Conservation (phyloP, 208 protist species). For the Trypanosomatidae sp. region DNA sequence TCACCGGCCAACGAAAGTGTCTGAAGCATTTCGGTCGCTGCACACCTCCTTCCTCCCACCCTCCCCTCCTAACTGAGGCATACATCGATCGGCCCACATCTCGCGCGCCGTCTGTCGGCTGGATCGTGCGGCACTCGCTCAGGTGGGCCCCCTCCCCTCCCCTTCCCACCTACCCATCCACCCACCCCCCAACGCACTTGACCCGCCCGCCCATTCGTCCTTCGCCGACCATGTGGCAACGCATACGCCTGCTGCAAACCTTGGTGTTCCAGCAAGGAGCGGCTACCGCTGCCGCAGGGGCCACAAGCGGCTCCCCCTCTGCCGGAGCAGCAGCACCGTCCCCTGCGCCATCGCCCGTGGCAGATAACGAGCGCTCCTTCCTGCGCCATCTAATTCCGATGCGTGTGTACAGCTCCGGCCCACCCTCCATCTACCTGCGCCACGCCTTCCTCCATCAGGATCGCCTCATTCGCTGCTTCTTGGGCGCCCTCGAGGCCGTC, state of each 20-base stretch:
- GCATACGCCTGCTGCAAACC: constrained; percentile 5
- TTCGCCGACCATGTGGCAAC: background rate
- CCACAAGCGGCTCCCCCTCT: background rate
- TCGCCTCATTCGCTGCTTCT: constrained; percentile 50
- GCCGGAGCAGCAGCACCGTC: background rate
- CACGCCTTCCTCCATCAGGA: constrained; percentile 80
- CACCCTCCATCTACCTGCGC: constrained; percentile 51
- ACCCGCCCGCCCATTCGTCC: background rate
- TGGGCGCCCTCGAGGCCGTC: constrained; percentile 67
- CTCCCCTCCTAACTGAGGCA: background rate
- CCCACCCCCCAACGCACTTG: background rate
- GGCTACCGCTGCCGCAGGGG: background rate
- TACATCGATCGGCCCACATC: background rate
- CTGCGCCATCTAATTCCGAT: constrained; percentile 77
- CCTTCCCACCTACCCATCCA: too few species aligned
- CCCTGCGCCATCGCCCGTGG: background rate
- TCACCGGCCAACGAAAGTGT: background rate
- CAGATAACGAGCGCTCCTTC: constrained; percentile 47
- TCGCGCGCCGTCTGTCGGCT: background rate
- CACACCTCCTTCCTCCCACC: background rate
- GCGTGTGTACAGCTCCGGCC: constrained; percentile 54
- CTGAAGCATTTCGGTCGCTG: background rate
- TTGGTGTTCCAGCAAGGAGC: background rate
- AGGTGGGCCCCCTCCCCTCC: background rate
- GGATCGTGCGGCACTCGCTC: background rate